Conservation (phyloP, 2,329 filamentous ascomycete species). For the Colletotrichum lentis region DNA sequence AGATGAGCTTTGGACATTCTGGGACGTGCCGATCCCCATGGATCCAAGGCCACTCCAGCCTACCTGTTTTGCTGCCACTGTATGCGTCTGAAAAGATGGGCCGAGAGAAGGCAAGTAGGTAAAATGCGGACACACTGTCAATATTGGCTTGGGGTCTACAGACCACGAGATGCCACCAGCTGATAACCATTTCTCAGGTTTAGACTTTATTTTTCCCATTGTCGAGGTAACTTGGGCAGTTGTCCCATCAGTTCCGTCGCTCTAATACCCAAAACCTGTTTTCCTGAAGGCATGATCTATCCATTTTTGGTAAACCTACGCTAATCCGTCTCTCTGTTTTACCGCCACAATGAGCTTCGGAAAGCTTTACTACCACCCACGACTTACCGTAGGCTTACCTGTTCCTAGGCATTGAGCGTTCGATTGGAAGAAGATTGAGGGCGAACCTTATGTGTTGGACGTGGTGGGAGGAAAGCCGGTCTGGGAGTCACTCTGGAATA, state of each 20-base stretch:
- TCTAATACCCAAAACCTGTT: too few relatives aligned
- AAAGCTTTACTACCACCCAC: constrained; percentile 30
- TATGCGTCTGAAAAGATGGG: neutral
- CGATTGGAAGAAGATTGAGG: constrained; percentile 32
- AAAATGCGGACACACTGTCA: neutral
- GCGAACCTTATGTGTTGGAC: constrained; percentile 28
- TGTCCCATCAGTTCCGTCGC: neutral
- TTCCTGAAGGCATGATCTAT: too few relatives aligned
- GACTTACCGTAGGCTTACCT: constrained; percentile 7
- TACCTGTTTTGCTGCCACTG: constrained; percentile 19
- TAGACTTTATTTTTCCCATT: too few relatives aligned
- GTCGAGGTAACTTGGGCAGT: neutral
- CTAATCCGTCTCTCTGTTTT: neutral
- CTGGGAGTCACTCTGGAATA: constrained; percentile 11
- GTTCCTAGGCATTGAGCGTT: neutral
- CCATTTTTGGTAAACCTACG: neutral
- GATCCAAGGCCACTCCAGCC: constrained; percentile 49
- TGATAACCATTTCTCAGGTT: neutral
- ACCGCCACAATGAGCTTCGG: constrained; percentile 18
- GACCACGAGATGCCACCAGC: neutral
- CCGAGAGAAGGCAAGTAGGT: too few relatives aligned
- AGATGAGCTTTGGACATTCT: constrained; percentile 58
- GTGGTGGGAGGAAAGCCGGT: constrained; percentile 29
- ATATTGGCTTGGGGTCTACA: neutral
- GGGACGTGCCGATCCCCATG: constrained; percentile 52